Evolutionary conservation across 176 grass and related monocot genomes (phyloP), one percentile per base, ranked within the genome.

Genomic region (Eremochloa ophiuroides): DNA sequence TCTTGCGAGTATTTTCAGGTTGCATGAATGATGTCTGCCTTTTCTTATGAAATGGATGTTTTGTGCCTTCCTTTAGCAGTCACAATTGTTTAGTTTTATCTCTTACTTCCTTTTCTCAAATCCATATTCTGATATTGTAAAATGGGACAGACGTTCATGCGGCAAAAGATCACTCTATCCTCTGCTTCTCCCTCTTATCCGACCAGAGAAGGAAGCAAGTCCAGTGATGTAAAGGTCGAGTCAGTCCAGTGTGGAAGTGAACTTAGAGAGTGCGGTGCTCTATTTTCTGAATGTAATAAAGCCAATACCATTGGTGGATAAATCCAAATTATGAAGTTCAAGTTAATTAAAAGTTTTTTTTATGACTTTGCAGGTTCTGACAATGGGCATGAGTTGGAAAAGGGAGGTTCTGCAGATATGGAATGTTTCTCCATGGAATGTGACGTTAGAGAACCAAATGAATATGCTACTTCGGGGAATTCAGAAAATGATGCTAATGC

Each of bases 111-210:
- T 82, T 68, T 73, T 33, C 40, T 80, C 6, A 72, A 84, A 60
- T 58, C 71, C 26, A 61, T 86, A 40, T 89, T 86, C 41, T 74
- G 59, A 86, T 77, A 81, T 86, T 86, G 40, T 78, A 84, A 88
- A 86, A 89, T 93, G 85, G 69, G 79, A 76, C 96, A 99, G 96
- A 99, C 96, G 66, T 93, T 99, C 80, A 82, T 99, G 93, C 82
- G 96, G 80, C 96, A 99, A 83, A 99, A 93, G 90, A 78, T 91
- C 46, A 90, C 83, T 85, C 85, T 99, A 58, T 88, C 84, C 14
- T 85, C 90, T 88, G 29, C 83, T 75, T 89, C 84, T 85, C 56
- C 66, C 79, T 82, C 85, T 88, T 82, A 71, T 91, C 76, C 33
- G 72, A 42, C 79, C 80, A 91, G 91, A 76, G 88, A 95, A 77